A percentile compares a stretch with the other conserved stretches of the same genome.
Evolutionary conservation across 2,329 filamentous ascomycete genomes (phyloP).

Genomic region (Cadophora sp.): DNA sequence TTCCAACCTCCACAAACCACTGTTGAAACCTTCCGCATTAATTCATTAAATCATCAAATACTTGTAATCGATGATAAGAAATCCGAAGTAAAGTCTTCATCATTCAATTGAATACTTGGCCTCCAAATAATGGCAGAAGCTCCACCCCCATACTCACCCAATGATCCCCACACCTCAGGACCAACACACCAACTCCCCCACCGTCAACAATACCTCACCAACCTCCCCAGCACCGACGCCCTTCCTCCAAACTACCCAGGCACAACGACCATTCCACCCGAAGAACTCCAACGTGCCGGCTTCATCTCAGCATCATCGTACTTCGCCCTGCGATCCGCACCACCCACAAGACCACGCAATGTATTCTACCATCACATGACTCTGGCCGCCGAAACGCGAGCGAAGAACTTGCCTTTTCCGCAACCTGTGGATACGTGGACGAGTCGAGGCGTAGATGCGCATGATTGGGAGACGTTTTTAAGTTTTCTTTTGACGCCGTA

Average conservation of each 20-base stretch:
- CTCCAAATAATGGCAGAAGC: neutral
- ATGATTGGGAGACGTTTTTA: slow-evolving; percentile 14
- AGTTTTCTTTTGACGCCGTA: slow-evolving; percentile 6
- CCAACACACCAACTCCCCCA: neutral
- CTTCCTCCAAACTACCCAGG: slow-evolving; percentile 7
- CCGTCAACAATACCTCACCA: slow-evolving; percentile 8
- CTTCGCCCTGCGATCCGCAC: slow-evolving; percentile 3
- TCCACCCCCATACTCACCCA: slow-evolving; percentile 5
- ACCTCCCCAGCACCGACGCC: neutral
- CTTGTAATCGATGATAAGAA: neutral
- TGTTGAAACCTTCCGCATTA: neutral
- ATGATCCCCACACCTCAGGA: slow-evolving; percentile 3
- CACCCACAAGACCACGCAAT: slow-evolving; percentile 1
- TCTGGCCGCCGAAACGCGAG: neutral
- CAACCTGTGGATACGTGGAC: slow-evolving; percentile 7
- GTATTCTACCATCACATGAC: slow-evolving; percentile 19
- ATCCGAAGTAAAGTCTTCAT: neutral
- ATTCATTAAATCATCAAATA: neutral
- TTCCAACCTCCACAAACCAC: neutral
- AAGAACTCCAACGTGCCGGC: slow-evolving; percentile 7
- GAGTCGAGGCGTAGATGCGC: slow-evolving; percentile 4
- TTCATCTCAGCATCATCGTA: slow-evolving; percentile 13
- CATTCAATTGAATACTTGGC: neutral
- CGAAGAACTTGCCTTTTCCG: slow-evolving; percentile 4
- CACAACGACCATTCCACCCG: neutral